Evolutionary conservation across 805 yeast species (phyloP).

Genomic region (Wickerhamiella vanderwaltii): DNA sequence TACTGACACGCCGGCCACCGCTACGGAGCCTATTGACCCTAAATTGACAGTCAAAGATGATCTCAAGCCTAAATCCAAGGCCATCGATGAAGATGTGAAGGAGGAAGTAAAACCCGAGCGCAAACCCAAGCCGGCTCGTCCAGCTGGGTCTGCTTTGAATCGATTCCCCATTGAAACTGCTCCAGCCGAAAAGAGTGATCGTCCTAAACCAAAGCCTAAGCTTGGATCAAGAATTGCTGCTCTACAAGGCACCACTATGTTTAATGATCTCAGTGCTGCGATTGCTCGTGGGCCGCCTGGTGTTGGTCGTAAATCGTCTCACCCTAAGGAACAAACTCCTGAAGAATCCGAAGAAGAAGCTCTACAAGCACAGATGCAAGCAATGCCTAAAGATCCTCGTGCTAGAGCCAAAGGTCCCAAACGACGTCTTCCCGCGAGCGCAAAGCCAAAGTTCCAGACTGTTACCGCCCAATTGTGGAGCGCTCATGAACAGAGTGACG

Average conservation of each 20-base stretch:
- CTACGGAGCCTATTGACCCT: too few relatives aligned
- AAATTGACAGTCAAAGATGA: neutral
- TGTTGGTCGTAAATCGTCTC: constrained; percentile 12
- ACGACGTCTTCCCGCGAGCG: constrained; percentile 26
- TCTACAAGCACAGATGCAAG: neutral
- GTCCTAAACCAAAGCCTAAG: constrained; percentile 19
- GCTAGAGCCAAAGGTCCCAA: constrained; percentile 25
- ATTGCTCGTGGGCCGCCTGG: constrained; percentile 21
- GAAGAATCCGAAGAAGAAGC: constrained; percentile 12
- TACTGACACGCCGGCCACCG: too few relatives aligned
- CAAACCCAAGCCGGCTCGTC: constrained; percentile 9
- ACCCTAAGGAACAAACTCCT: constrained; percentile 16
- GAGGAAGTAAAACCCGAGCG: neutral
- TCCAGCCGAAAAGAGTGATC: neutral
- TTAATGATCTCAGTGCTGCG: constrained; percentile 20
- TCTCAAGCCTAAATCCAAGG: neutral
- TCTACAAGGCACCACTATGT: constrained; percentile 15
- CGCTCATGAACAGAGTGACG: neutral
- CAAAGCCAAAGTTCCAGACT: constrained; percentile 19
- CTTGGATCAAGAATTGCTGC: constrained; percentile 14
- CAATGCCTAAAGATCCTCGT: constrained; percentile 14
- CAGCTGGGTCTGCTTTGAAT: constrained; percentile 3
- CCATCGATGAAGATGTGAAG: neutral
- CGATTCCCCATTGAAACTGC: constrained; percentile 7
- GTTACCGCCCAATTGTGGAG: constrained; percentile 18